phyloP scores from a whole-genome alignment of 306 rosid genomes.

The Cucurbita maxima region DNA sequence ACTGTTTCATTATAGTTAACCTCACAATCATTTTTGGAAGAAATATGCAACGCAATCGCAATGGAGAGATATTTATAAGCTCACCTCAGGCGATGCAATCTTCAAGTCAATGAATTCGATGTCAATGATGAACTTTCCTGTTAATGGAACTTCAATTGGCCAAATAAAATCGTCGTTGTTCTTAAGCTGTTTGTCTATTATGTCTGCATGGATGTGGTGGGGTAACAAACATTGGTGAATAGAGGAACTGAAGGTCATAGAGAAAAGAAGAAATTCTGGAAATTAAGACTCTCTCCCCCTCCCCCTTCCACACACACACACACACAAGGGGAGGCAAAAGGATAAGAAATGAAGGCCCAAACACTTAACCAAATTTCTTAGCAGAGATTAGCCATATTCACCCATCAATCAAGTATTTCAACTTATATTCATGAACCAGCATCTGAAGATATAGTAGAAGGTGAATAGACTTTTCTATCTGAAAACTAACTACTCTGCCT shows the following conservation, averaged over 20 bases:
- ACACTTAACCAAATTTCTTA: not conserved
- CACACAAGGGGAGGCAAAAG: not conserved
- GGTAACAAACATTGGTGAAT: not conserved
- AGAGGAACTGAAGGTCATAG: not conserved
- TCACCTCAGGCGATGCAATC: constrained; percentile 49
- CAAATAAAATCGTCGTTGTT: constrained; percentile 83
- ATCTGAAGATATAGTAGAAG: not conserved
- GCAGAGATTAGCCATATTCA: not conserved
- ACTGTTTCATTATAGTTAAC: not conserved
- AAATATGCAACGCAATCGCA: not conserved
- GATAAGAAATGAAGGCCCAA: not conserved
- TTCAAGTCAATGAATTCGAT: constrained; percentile 92
- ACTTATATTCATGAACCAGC: not conserved
- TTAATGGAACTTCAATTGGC: constrained; percentile 81
- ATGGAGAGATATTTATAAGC: not conserved
- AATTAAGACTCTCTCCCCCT: not conserved
- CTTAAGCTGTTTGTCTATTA: constrained; percentile 63
- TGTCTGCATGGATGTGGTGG: constrained; percentile 29
- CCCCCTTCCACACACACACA: not conserved
- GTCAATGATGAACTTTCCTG: constrained; percentile 90
- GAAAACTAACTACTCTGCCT: not conserved
- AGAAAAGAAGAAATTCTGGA: not conserved
- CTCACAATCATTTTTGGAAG: not conserved
- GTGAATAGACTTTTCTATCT: not conserved
- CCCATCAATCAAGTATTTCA: not conserved